These are phyloP conservation scores for Cochlearia excelsa DNA, from an alignment of 345 rosid genomes.

Conservation along the genomic window DNA sequence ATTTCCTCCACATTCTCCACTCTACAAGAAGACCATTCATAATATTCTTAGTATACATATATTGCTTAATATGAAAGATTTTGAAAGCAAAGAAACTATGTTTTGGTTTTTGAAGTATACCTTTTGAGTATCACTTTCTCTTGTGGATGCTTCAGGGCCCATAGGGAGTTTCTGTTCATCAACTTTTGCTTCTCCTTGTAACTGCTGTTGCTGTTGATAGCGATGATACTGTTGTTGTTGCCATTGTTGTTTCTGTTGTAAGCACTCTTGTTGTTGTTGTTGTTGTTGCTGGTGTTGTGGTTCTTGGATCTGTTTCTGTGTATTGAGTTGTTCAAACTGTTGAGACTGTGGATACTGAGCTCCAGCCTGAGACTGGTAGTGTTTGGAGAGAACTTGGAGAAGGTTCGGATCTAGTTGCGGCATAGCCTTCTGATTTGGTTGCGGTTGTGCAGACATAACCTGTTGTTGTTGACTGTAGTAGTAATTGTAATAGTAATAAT, in stretches of 20 bases:
- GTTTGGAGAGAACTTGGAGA: slow-evolving; percentile 12
- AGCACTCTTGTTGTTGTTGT: slow-evolving; percentile 29
- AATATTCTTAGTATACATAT: neutral
- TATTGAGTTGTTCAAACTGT: slow-evolving; percentile 31
- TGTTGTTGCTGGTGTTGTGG: slow-evolving; percentile 42
- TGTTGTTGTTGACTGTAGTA: slow-evolving; percentile 46
- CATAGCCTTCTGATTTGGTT: slow-evolving; percentile 28
- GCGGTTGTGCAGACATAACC: slow-evolving; percentile 44
- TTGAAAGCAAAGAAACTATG: neutral
- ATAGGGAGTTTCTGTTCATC: slow-evolving; percentile 31
- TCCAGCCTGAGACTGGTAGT: slow-evolving; percentile 31
- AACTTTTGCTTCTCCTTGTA: slow-evolving; percentile 34
- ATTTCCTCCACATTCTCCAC: neutral
- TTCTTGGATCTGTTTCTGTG: slow-evolving; percentile 44
- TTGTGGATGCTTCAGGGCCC: slow-evolving; percentile 30
- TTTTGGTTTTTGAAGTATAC: slow-evolving; percentile 23
- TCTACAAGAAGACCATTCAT: neutral
- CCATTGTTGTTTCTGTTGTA: slow-evolving; percentile 27
- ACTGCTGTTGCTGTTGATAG: slow-evolving; percentile 37
- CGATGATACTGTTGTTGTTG: slow-evolving; percentile 25
- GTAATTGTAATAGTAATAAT: slow-evolving; percentile 63
- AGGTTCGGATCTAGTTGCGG: slow-evolving; percentile 37
- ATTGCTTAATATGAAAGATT: neutral
- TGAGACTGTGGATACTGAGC: slow-evolving; percentile 30
- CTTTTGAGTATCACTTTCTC: slow-evolving; percentile 28